phyloP scores from a whole-genome alignment of 2,329 filamentous ascomycete species.

The Lachnellula cervina region DNA sequence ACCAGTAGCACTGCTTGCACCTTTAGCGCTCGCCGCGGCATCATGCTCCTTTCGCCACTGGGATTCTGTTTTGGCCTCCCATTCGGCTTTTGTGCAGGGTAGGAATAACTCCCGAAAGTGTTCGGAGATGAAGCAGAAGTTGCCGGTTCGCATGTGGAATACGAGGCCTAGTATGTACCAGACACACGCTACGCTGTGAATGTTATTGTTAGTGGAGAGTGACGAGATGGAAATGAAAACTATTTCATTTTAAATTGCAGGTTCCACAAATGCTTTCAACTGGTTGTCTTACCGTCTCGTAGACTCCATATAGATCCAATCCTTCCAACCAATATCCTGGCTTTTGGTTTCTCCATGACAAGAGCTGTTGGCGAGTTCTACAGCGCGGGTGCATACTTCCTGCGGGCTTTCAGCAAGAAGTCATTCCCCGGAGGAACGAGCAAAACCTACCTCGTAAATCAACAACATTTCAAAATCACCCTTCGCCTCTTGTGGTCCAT shows the following conservation, averaged over 20 bases:
- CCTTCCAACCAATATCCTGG: slow-evolving; percentile 15
- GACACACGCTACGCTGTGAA: slow-evolving; percentile 1
- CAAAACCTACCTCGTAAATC: neutral
- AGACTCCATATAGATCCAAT: slow-evolving; percentile 25
- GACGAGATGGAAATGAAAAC: too few species aligned
- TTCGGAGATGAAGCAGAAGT: neutral
- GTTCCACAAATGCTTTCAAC: neutral
- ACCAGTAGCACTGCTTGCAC: neutral
- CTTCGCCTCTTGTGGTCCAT: slow-evolving; percentile 1
- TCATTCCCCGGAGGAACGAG: neutral
- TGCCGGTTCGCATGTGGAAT: neutral
- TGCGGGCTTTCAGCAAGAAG: neutral
- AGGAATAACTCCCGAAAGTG: slow-evolving; percentile 1
- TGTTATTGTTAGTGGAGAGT: neutral
- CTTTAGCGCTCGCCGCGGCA: neutral
- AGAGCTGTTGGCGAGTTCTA: neutral
- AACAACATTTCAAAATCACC: slow-evolving; percentile 8
- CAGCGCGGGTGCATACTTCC: neutral
- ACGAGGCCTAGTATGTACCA: slow-evolving; percentile 7
- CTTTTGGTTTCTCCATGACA: neutral
- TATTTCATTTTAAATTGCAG: too few species aligned
- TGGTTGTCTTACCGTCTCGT: slow-evolving; percentile 11
- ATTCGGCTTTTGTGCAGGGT: slow-evolving; percentile 5
- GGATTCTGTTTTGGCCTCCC: slow-evolving; percentile 9
- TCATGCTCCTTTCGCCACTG: slow-evolving; percentile 7